Evolutionary conservation across 2,329 filamentous ascomycete species (phyloP), one percentile per base, ranked within the genome.

Genomic region (Colletotrichum simmondsii): DNA sequence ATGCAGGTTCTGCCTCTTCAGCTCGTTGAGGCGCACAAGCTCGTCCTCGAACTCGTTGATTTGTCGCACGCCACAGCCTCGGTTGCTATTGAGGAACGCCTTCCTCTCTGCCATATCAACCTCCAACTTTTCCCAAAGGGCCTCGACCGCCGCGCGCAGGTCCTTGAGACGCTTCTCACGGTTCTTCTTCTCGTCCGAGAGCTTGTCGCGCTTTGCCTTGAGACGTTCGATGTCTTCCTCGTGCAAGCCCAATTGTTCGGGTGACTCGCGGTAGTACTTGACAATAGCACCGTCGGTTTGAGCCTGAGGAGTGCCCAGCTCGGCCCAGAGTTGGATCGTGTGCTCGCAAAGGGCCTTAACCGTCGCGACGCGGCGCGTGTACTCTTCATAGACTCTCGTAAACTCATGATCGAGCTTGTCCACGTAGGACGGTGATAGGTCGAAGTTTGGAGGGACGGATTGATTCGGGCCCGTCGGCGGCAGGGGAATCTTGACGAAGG

Each of bases 1-100:
- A 80, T 98, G 95, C 75, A 99, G 87, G 78, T 99, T 98, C 81
- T 99, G 94, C 77, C 93, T 90, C 87, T 99, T 99, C 71, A 98
- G 88, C 81, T 98, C 95, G 76, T 97, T 97, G 60, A 99, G 85
- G 60, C 95, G 90, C 4, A 89, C 87, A 57, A 98, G 87, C 83
- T 99, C 97, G 74, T 97, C 95, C 82, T 98, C 95, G 77, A 95
- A 98, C 83, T 98, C 95, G 79, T 98, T 98, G 84, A 98, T 97
- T 75, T 95, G 94, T 71, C 96, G 90, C 66, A 98, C 86, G 16
- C 96, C 96, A 77, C 94, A 98, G 65, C 97, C 97, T 52, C 96
- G 92, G 83, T 98, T 98, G 70, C 91, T 87, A 76, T 94, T 93
- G 19, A 98, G 84, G 85, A 99, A 99, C 32, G 90, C 87, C 85